These are phyloP conservation scores for Syncephalastrum contaminatum DNA, from an alignment of 371 early-diverging fungal genomes.

Conservation along the genomic window DNA sequence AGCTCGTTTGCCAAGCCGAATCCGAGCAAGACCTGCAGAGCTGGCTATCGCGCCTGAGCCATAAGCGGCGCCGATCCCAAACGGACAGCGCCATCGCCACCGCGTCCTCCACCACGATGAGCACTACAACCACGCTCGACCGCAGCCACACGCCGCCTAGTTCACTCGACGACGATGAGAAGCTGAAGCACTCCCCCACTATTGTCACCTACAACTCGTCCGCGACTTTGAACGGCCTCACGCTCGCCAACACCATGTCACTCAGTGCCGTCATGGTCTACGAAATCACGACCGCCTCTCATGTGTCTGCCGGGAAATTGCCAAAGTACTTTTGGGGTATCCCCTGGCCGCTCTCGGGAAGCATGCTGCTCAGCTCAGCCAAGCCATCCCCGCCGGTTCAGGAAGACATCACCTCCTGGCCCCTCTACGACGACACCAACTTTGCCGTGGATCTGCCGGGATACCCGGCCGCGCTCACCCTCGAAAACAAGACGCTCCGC, in stretches of 20 bases:
- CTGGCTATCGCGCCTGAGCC: constrained; percentile 43
- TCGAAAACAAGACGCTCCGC: constrained; percentile 31
- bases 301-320: background rate
- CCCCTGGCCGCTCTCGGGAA: constrained; percentile 32
- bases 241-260: constrained; percentile 11
- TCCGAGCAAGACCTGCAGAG: constrained; percentile 63
- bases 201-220: constrained; percentile 7
- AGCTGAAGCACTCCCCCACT: background rate
- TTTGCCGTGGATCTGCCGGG: constrained; percentile 8
- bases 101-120: background rate
- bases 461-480: constrained; percentile 19
- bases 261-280: constrained; percentile 29
- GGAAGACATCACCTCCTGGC: constrained; percentile 7
- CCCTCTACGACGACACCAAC: background rate
- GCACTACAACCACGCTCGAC: background rate
- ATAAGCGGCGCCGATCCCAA: too few relatives aligned
- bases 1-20: constrained; percentile 64
- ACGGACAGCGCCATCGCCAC: background rate
- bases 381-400: background rate
- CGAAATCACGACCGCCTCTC: constrained; percentile 16
- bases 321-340: constrained; percentile 32
- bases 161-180: background rate
- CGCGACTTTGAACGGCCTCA: too few relatives aligned
- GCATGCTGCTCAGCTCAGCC: constrained; percentile 13
- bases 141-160: background rate